Conservation (phyloP, 441 rosid genomes). For the Croton laevigatus region DNA sequence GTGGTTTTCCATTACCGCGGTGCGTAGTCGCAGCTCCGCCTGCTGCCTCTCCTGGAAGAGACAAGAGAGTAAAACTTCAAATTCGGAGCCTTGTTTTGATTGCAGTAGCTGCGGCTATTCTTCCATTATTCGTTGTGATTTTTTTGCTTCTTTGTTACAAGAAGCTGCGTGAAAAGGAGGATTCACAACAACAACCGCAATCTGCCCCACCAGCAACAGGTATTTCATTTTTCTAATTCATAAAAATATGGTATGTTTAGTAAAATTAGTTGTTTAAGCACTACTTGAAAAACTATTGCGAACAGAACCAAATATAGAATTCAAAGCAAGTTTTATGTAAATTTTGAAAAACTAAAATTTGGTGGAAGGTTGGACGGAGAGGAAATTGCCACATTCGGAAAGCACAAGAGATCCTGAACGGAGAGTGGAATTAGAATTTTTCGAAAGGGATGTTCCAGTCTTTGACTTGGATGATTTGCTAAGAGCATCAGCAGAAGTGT, state of each 20-base stretch:
- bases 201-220: constrained; percentile 28
- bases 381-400: constrained; percentile 15
- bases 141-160: constrained; percentile 32
- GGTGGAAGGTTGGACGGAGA: constrained; percentile 15
- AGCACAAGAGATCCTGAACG: constrained; percentile 41
- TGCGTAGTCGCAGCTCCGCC: constrained; percentile 24
- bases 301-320: too few relatives aligned
- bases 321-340: too few relatives aligned
- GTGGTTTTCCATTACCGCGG: constrained; percentile 38
- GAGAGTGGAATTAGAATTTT: constrained; percentile 41
- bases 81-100: constrained; percentile 34
- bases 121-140: constrained; percentile 29
- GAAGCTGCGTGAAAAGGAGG: constrained; percentile 18
- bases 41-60: constrained; percentile 18
- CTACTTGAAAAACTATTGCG: too few relatives aligned
- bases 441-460: constrained; percentile 31
- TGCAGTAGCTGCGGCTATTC: constrained; percentile 29
- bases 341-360: too few relatives aligned
- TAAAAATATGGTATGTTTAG: too few relatives aligned
- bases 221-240: neutral
- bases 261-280: too few relatives aligned
- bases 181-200: constrained; percentile 13
- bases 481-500: constrained; percentile 49
- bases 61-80: constrained; percentile 15
- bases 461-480: constrained; percentile 63